Evolutionary conservation across 257 asterid species (phyloP).

Genomic region (Perilla frutescens): DNA sequence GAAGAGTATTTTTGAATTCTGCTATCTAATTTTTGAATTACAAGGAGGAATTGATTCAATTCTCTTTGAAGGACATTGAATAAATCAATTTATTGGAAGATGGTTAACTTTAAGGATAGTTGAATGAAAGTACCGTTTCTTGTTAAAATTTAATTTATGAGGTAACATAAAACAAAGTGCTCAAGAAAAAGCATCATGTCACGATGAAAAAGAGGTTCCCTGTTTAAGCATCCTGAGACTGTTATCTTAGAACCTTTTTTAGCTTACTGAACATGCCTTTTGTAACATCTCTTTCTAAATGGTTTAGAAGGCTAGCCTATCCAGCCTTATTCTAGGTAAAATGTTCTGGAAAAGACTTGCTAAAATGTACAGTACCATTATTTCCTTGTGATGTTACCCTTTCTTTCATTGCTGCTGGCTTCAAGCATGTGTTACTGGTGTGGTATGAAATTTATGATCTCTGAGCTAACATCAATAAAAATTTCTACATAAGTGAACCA

Average conservation of each 20-base stretch:
- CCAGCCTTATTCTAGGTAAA: conserved; percentile 5
- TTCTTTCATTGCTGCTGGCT: conserved; percentile 5
- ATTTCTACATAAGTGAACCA: conserved; percentile 5
- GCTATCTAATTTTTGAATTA: conserved; percentile 7
- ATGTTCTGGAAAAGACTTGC: background rate
- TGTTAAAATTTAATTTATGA: background rate
- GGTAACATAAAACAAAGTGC: conserved; percentile 9
- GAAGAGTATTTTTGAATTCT: background rate
- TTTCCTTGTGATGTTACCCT: conserved; percentile 4
- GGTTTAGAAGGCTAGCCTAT: conserved; percentile 3
- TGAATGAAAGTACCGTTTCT: background rate
- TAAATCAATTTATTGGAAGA: background rate
- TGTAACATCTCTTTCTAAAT: background rate
- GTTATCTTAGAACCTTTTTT: conserved; percentile 9
- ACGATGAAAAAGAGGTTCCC: background rate
- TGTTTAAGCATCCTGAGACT: conserved; percentile 18
- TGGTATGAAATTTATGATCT: conserved; percentile 27
- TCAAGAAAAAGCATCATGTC: background rate
- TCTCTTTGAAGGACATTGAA: conserved; percentile 13
- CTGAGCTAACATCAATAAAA: conserved; percentile 14
- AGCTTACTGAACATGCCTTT: background rate
- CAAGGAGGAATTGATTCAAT: conserved; percentile 15
- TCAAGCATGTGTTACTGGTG: conserved; percentile 1
- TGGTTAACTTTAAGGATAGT: background rate
- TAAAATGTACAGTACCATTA: background rate